phyloP scores from a whole-genome alignment of 176 grass and related monocot genomes.

The Typha latifolia region DNA sequence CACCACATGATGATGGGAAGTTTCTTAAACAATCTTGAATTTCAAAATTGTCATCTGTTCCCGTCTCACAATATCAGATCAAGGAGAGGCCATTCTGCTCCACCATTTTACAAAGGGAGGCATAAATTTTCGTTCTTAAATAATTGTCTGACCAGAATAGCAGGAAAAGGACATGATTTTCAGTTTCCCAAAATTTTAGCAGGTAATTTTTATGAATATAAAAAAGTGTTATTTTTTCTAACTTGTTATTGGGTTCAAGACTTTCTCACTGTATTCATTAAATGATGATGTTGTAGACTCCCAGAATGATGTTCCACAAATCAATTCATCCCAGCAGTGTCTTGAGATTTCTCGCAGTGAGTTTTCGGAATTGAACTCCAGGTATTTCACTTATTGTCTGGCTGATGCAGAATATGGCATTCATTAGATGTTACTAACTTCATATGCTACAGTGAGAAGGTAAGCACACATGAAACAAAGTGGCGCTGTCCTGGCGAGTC shows the following conservation, averaged over 20 bases:
- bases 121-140: slow-evolving; percentile 53
- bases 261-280: slow-evolving; percentile 3
- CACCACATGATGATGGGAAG: slow-evolving; percentile 17
- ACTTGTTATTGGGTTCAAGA: slow-evolving; percentile 17
- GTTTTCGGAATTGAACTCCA: slow-evolving; percentile 32
- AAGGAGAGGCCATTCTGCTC: slow-evolving; percentile 64
- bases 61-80: slow-evolving; percentile 33
- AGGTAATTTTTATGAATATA: slow-evolving; percentile 31
- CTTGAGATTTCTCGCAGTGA: slow-evolving; percentile 32
- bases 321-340: slow-evolving; percentile 40
- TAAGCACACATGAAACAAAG: slow-evolving; percentile 27
- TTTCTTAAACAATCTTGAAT: slow-evolving; percentile 23
- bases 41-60: slow-evolving; percentile 18
- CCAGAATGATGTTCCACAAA: slow-evolving; percentile 17
- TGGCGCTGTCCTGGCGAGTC: slow-evolving; percentile 22
- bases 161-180: slow-evolving; percentile 28
- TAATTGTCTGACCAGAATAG: slow-evolving; percentile 23
- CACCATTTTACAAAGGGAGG: slow-evolving; percentile 81
- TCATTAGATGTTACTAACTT: slow-evolving; percentile 11
- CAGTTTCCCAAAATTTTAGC: slow-evolving; percentile 22
- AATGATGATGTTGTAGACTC: slow-evolving; percentile 30
- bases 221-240: slow-evolving; percentile 1
- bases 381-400: slow-evolving; percentile 31
- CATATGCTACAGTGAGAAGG: slow-evolving; percentile 14
- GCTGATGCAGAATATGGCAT: slow-evolving; percentile 16